These are phyloP conservation scores for Wallemia hederae DNA, from an alignment of 1,284 basidiomycete species.

Conservation along the genomic window DNA sequence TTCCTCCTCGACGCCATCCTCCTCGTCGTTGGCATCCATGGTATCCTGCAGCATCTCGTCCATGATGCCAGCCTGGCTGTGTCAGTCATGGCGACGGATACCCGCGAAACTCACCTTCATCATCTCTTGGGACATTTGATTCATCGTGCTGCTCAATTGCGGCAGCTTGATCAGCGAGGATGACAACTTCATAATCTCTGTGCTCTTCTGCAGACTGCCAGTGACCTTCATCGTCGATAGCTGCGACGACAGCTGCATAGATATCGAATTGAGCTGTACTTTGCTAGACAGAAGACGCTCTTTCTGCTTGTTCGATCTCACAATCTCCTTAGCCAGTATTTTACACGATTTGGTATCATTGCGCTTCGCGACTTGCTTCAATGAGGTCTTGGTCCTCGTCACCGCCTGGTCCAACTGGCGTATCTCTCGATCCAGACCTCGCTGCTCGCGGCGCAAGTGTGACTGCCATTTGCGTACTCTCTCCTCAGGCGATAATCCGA, in stretches of 20 bases:
- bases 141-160: conserved; percentile 72
- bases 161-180: conserved; percentile 75
- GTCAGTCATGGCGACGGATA: neutral
- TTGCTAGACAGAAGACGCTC: conserved; percentile 73
- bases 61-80: conserved; percentile 51
- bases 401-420: conserved; percentile 62
- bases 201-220: conserved; percentile 81
- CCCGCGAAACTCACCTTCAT: conserved; percentile 36
- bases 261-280: conserved; percentile 70
- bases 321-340: conserved; percentile 76
- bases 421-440: conserved; percentile 66
- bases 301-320: conserved; percentile 78
- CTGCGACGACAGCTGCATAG: conserved; percentile 71
- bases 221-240: conserved; percentile 97
- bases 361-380: conserved; percentile 71
- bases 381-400: conserved; percentile 44
- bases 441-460: conserved; percentile 47
- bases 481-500: conserved; percentile 83
- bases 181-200: conserved; percentile 95
- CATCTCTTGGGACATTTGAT: conserved; percentile 97
- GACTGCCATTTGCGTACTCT: conserved; percentile 60
- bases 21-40: conserved; percentile 47
- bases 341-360: conserved; percentile 78
- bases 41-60: conserved; percentile 79
- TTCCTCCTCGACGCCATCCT: conserved; percentile 83